Evolutionary conservation across 1,284 basidiomycete species (phyloP).

Genomic region (Mixia osmundae): DNA sequence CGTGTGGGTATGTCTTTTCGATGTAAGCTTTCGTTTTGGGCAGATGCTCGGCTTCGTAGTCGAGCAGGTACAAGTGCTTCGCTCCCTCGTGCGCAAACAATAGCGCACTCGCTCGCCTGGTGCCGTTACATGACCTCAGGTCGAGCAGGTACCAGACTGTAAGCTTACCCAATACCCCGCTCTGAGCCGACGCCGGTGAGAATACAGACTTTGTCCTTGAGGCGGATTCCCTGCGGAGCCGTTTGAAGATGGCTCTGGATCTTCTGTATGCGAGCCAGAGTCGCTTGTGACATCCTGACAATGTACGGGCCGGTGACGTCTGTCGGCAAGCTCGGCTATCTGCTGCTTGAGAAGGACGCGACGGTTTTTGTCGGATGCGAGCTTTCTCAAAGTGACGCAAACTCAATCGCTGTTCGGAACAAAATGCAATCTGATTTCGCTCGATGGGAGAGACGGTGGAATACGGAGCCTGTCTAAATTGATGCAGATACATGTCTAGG

Average conservation of each 20-base stretch:
- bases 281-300: too few relatives aligned
- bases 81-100: constrained; percentile 66
- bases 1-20: constrained; percentile 42
- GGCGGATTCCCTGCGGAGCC: not conserved
- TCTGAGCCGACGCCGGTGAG: not conserved
- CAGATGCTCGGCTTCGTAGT: constrained; percentile 46
- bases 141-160: not conserved
- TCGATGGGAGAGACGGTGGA: too few relatives aligned
- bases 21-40: constrained; percentile 46
- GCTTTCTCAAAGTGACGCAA: too few relatives aligned
- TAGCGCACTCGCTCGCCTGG: constrained; percentile 42
- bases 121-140: not conserved
- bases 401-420: too few relatives aligned
- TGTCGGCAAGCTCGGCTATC: too few relatives aligned
- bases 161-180: not conserved
- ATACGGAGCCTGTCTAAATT: too few relatives aligned
- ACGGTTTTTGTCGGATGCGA: too few relatives aligned
- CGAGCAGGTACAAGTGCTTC: constrained; percentile 57
- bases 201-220: not conserved
- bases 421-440: too few relatives aligned
- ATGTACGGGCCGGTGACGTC: too few relatives aligned
- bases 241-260: constrained; percentile 1
- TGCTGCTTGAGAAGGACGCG: too few relatives aligned
- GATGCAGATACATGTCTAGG: too few relatives aligned
- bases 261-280: not conserved